Conservation (phyloP, 495 filamentous ascomycete genomes). For the Podospora australis region DNA sequence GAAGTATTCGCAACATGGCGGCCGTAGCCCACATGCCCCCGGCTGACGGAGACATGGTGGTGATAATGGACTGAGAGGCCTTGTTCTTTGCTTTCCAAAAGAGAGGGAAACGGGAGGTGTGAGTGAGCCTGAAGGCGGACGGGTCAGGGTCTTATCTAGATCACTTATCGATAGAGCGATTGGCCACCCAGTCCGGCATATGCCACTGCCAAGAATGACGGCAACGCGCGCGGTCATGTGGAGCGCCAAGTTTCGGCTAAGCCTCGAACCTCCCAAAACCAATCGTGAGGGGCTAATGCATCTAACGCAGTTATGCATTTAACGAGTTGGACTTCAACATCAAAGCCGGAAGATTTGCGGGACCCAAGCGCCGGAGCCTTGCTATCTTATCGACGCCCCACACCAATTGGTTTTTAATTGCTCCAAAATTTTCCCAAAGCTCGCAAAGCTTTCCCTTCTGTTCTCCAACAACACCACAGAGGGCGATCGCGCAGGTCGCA, state of each 20-base stretch:
- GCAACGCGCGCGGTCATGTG: background rate
- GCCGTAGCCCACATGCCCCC: conserved; percentile 68
- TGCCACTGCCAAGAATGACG: background rate
- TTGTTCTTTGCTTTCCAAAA: too few relatives aligned
- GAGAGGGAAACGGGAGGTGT: conserved; percentile 2
- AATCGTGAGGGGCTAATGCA: background rate
- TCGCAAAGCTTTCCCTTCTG: conserved; percentile 16
- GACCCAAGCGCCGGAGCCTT: background rate
- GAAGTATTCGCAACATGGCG: conserved; percentile 60
- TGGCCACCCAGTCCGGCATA: conserved; percentile 8
- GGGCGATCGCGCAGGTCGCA: conserved; percentile 2
- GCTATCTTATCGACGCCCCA: conserved; percentile 23
- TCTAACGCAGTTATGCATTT: conserved; percentile 5
- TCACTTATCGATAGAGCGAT: conserved; percentile 22
- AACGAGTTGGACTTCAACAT: background rate
- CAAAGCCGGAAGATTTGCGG: background rate
- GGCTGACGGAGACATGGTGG: conserved; percentile 53
- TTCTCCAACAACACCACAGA: conserved; percentile 6
- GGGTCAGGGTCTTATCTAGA: conserved; percentile 18
- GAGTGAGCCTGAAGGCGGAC: conserved; percentile 1
- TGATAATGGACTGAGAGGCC: conserved; percentile 3
- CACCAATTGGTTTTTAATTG: conserved; percentile 19
- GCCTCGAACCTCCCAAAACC: background rate
- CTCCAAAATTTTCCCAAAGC: conserved; percentile 22
- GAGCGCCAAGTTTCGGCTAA: background rate